Evolutionary conservation across 106 monocot genomes (phyloP).

Genomic region (Dioscorea dumetorum): DNA sequence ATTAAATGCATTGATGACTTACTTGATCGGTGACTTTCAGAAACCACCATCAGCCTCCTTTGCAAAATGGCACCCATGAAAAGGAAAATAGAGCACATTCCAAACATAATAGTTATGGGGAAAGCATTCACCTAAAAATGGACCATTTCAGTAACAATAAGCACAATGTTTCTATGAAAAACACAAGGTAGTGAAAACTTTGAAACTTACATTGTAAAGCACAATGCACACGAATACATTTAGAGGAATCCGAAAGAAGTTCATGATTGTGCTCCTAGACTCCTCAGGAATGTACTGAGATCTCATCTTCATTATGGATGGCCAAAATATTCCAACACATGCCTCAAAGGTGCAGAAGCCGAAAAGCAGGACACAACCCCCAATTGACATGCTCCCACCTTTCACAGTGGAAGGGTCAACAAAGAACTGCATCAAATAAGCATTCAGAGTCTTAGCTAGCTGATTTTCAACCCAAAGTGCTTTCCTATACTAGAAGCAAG

Average conservation of each 20-base stretch:
- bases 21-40: slow-evolving; percentile 76
- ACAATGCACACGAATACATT: slow-evolving; percentile 95
- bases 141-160: too few relatives aligned
- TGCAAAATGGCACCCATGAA: slow-evolving; percentile 92
- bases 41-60: slow-evolving; percentile 75
- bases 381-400: slow-evolving; percentile 62
- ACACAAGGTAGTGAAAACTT: background rate
- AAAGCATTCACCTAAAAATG: slow-evolving; percentile 82
- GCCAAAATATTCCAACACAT: slow-evolving; percentile 96
- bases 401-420: slow-evolving; percentile 36
- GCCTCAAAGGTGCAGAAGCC: slow-evolving; percentile 95
- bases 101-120: slow-evolving; percentile 96
- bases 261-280: slow-evolving; percentile 99
- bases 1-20: slow-evolving; percentile 10
- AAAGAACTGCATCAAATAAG: slow-evolving; percentile 48
- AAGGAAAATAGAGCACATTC: slow-evolving; percentile 99
- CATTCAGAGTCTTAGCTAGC: background rate
- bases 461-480: background rate
- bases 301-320: slow-evolving; percentile 99
- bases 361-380: slow-evolving; percentile 69
- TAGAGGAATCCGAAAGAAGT: slow-evolving; percentile 98
- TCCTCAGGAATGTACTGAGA: slow-evolving; percentile 99
- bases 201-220: slow-evolving; percentile 86
- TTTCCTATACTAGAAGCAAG: background rate
- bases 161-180: too few relatives aligned